These are phyloP conservation scores for Penicillium polonicum DNA, from an alignment of 2,329 filamentous ascomycete genomes.

Conservation along the genomic window DNA sequence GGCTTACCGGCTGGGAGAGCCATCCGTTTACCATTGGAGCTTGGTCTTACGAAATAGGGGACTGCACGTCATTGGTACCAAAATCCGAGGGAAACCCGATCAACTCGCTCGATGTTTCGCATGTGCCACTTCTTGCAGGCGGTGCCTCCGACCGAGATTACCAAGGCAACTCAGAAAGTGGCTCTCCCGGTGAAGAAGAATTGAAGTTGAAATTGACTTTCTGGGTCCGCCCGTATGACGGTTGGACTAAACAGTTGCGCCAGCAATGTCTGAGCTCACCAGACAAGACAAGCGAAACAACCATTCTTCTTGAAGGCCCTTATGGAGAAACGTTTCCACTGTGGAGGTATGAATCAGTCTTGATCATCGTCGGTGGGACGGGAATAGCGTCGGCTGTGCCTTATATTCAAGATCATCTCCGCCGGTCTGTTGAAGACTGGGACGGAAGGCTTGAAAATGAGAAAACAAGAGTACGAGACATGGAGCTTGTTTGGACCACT, in stretches of 20 bases:
- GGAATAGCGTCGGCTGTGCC: constrained; percentile 48
- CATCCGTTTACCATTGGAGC: constrained; percentile 52
- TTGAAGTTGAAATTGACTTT: constrained; percentile 44
- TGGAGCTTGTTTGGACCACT: constrained; percentile 38
- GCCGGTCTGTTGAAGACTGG: constrained; percentile 12
- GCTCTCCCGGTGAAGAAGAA: neutral
- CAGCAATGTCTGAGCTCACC: constrained; percentile 34
- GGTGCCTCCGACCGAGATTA: constrained; percentile 1
- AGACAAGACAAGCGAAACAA: constrained; percentile 27
- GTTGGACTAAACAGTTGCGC: constrained; percentile 51
- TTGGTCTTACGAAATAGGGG: constrained; percentile 25
- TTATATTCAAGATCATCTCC: constrained; percentile 38
- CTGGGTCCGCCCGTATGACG: constrained; percentile 52
- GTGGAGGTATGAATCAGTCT: constrained; percentile 49
- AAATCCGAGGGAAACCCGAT: constrained; percentile 3
- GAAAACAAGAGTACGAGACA: constrained; percentile 26
- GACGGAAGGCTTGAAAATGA: constrained; percentile 5
- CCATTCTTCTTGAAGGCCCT: constrained; percentile 52
- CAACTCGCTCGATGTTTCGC: constrained; percentile 17
- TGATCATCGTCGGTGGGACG: constrained; percentile 48
- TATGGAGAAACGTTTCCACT: constrained; percentile 48
- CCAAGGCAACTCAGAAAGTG: neutral
- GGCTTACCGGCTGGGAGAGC: constrained; percentile 49
- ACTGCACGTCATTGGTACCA: neutral
- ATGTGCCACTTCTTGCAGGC: constrained; percentile 29